Evolutionary conservation across 1,284 basidiomycete species (phyloP).

Genomic region (Cryptococcus deneoformans): DNA sequence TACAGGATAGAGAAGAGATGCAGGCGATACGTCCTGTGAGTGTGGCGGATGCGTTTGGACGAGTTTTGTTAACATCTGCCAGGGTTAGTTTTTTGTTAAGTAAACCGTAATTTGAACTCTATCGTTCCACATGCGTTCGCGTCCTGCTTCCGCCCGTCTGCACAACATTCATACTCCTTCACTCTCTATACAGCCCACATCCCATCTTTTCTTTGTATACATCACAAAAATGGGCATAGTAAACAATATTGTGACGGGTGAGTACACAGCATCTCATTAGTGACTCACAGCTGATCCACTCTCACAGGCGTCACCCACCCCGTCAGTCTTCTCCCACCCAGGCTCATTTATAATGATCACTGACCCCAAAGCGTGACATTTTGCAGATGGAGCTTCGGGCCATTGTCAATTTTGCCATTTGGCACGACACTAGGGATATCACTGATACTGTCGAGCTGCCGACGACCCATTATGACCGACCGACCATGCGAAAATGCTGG

Average conservation of each 20-base stretch:
- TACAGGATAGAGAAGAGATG: no score
- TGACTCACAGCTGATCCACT: constrained; percentile 2
- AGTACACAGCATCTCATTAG: constrained; percentile 6
- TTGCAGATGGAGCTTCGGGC: constrained; percentile 71
- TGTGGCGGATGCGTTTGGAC: no score
- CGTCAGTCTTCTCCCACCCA: constrained; percentile 13
- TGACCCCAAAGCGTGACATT: constrained; percentile 46
- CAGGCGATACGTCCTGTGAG: no score
- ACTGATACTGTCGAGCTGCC: constrained; percentile 65
- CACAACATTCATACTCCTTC: no score
- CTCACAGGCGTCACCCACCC: constrained; percentile 33
- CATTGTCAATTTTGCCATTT: constrained; percentile 73
- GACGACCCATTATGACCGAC: constrained; percentile 77
- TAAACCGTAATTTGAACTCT: no score
- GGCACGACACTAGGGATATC: constrained; percentile 77
- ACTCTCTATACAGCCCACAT: no score
- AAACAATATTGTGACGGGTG: constrained; percentile 32
- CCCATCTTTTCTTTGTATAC: not conserved
- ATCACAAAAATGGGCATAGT: constrained; percentile 39
- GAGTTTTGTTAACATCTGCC: no score
- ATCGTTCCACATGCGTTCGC: no score
- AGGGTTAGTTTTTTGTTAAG: no score
- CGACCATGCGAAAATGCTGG: constrained; percentile 88
- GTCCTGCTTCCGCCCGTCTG: no score
- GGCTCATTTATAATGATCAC: not conserved